Percentiles rank a stretch among this genome's conserved stretches.
These are phyloP conservation scores for Ceraceosorus guamensis DNA, from an alignment of 1,284 basidiomycete genomes.

Conservation along the genomic window DNA sequence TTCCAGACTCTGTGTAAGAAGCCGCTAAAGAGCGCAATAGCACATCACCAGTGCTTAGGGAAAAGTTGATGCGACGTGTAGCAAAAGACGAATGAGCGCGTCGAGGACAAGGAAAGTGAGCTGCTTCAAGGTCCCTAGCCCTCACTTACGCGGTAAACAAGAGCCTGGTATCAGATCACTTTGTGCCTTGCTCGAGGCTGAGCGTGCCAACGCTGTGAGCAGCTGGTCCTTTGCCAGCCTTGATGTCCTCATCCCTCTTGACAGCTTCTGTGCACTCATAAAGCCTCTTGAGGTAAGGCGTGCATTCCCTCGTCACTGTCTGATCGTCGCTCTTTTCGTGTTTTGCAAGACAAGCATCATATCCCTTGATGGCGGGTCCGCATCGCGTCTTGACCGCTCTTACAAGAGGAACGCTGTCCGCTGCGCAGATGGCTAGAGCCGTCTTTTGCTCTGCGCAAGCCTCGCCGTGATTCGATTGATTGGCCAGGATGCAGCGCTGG, in stretches of 20 bases:
- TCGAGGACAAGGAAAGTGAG: too few relatives aligned
- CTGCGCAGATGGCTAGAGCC: conserved; percentile 34
- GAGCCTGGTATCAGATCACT: too few relatives aligned
- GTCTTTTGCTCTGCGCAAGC: conserved; percentile 29
- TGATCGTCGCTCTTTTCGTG: conserved; percentile 24
- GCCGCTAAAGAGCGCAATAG: too few relatives aligned
- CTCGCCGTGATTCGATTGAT: conserved; percentile 21
- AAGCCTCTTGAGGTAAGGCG: conserved; percentile 28
- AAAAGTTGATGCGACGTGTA: too few relatives aligned
- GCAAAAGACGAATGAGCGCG: too few relatives aligned
- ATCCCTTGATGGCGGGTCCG: conserved; percentile 27
- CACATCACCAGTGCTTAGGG: too few relatives aligned
- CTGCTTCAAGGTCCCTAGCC: too few relatives aligned
- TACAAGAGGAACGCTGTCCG: conserved; percentile 35
- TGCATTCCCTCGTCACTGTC: conserved; percentile 33
- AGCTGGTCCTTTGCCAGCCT: too few relatives aligned
- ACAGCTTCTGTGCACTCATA: conserved; percentile 40
- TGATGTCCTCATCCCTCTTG: conserved; percentile 18
- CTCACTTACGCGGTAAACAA: too few relatives aligned
- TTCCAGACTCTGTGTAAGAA: too few relatives aligned
- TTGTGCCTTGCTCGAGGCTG: too few relatives aligned
- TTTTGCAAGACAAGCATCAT: conserved; percentile 35
- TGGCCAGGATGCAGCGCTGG: conserved; percentile 41
- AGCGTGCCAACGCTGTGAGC: too few relatives aligned
- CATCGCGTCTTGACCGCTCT: conserved; percentile 39